A percentile compares a stretch with the other conserved stretches of the same genome.
Conservation (phyloP, 2,329 filamentous ascomycete species). For the Thelonectria rubi region DNA sequence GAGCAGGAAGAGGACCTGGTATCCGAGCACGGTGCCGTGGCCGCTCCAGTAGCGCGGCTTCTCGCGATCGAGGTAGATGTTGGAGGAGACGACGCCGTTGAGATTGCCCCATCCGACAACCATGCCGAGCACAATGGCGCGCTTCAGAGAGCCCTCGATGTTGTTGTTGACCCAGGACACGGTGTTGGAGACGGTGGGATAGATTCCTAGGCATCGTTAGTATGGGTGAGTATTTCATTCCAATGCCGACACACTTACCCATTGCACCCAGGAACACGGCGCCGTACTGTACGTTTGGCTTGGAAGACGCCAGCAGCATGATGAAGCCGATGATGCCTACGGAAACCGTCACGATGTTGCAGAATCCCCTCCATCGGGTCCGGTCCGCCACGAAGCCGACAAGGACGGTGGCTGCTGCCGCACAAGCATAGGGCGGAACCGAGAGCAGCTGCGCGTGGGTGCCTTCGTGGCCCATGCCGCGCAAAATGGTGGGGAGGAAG, state of each 20-base stretch:
- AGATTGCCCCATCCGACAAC: slow-evolving; percentile 83
- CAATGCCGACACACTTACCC: too few species aligned
- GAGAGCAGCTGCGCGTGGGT: slow-evolving; percentile 64
- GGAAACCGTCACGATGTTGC: slow-evolving; percentile 70
- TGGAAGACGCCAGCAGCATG: slow-evolving; percentile 67
- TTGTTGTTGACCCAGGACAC: slow-evolving; percentile 78
- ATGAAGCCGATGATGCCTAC: slow-evolving; percentile 72
- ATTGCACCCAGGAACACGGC: slow-evolving; percentile 73
- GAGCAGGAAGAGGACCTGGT: slow-evolving; percentile 70
- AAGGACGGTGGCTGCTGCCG: slow-evolving; percentile 68
- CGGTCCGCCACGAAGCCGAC: slow-evolving; percentile 73
- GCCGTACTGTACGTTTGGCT: slow-evolving; percentile 69
- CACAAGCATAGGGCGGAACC: slow-evolving; percentile 67
- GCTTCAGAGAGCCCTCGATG: slow-evolving; percentile 66
- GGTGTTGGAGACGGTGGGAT: slow-evolving; percentile 75
- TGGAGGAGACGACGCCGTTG: slow-evolving; percentile 70
- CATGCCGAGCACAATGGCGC: slow-evolving; percentile 76
- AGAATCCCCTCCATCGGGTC: slow-evolving; percentile 69
- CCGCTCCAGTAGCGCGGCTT: slow-evolving; percentile 53
- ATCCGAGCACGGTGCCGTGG: slow-evolving; percentile 70
- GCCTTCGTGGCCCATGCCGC: slow-evolving; percentile 42
- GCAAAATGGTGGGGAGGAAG: slow-evolving; percentile 67
- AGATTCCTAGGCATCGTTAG: slow-evolving; percentile 65
- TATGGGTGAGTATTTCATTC: too few species aligned
- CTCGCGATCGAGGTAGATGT: slow-evolving; percentile 64